Evolutionary conservation across 2,329 filamentous ascomycete genomes (phyloP), one percentile per base, ranked within the genome.

Genomic region (Aaosphaeria pasadenensis): DNA sequence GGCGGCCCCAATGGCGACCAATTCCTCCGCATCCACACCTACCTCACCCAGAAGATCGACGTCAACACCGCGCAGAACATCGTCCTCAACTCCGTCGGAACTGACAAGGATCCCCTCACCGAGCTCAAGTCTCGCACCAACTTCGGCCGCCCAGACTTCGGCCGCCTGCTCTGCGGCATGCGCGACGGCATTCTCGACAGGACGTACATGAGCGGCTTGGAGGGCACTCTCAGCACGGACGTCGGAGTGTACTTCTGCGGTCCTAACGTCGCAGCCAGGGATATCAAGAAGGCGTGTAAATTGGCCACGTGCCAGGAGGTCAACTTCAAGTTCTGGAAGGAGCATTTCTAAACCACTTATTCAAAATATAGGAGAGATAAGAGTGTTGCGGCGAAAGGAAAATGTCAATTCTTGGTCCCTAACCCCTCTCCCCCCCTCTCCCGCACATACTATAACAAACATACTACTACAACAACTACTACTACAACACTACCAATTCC

Each of bases 221-320:
- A 95, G 71, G 83, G 83, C 50, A 86, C 81, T 60, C 79, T 87
- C 66, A 82, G 84, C 62, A 95, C 90, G 4, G 90, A 92, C 35
- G 88, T 99, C 9, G 94, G 94, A 73, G 92, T 99, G 17, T 99
- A 99, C 76, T 97, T 97, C 72, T 99, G 94, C 70, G 94, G 94
- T 50, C 91, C 91, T 28, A 94, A 88, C 54, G 80, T 79, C 56
- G 77, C 81, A 73, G 92, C 92, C 5, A 82, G 91, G 57, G 84
- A 89, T 62, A 96, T 99, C 68, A 87, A 88, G 71, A 83, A 84
- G 66, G 91, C 92, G 11, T 88, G 89, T 57, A 88, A 87, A 64
- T 71, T 77, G 45, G 86, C 87, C 11, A 88, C 84, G 9, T 84
- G 82, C 35, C 82, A 82, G 53, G 88, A 95, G 58, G 90, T 99